Evolutionary conservation across 1,139 yeast species (phyloP).

Genomic region (Diutina rugosa): DNA sequence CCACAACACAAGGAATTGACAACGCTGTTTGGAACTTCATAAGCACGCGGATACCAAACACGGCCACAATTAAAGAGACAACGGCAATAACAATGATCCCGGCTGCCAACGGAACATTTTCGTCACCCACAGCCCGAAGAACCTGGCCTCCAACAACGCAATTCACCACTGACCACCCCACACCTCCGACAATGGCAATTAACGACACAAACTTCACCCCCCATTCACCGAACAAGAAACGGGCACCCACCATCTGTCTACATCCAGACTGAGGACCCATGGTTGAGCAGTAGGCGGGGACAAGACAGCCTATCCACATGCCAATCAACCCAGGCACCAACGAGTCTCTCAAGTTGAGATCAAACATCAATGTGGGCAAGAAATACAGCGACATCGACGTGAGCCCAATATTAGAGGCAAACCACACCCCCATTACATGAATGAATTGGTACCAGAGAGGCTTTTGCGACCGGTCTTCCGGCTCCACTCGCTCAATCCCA

Average conservation of each 20-base stretch:
- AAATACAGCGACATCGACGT: conserved; percentile 29
- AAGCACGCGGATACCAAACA: conserved; percentile 20
- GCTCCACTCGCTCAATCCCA: conserved; percentile 18
- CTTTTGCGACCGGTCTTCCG: conserved; percentile 12
- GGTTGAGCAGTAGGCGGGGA: conserved; percentile 26
- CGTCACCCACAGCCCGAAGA: conserved; percentile 15
- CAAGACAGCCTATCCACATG: conserved; percentile 21
- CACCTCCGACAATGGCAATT: conserved; percentile 21
- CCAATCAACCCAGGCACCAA: conserved; percentile 19
- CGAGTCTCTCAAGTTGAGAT: conserved; percentile 16
- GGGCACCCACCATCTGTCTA: conserved; percentile 27
- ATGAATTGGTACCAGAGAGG: conserved; percentile 7
- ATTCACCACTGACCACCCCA: conserved; percentile 30
- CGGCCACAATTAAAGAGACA: conserved; percentile 17
- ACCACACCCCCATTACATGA: conserved; percentile 18
- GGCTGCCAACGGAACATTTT: conserved; percentile 13
- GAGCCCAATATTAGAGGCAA: conserved; percentile 27
- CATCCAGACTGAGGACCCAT: conserved; percentile 31
- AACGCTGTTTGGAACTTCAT: conserved; percentile 12
- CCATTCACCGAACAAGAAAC: conserved; percentile 28
- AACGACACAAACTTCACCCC: conserved; percentile 22
- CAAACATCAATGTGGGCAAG: conserved; percentile 18
- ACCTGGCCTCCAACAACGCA: conserved; percentile 27
- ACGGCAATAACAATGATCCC: conserved; percentile 21
- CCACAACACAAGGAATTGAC: conserved; percentile 12